Conservation (phyloP, 768 basidiomycete genomes). For the Tulasnella sp. region DNA sequence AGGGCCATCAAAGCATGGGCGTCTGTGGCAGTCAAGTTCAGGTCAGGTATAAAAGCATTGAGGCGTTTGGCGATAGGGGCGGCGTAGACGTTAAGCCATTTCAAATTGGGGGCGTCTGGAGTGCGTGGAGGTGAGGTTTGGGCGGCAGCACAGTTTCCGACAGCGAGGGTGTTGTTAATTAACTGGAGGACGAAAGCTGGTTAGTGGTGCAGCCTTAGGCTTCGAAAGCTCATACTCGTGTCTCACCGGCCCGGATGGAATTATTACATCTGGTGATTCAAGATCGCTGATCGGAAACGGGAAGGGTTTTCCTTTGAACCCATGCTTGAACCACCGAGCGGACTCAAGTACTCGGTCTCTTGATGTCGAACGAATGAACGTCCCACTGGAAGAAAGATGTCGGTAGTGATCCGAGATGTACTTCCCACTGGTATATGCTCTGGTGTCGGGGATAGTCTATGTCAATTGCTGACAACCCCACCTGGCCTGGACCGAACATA, state of each 20-base stretch:
- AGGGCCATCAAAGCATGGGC: conserved; percentile 25
- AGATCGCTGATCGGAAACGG: not conserved
- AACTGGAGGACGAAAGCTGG: not conserved
- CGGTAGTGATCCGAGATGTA: conserved; percentile 12
- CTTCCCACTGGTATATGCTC: conserved; percentile 19
- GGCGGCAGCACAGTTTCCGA: conserved; percentile 1
- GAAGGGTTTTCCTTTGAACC: conserved; percentile 13
- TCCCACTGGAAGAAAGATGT: not conserved
- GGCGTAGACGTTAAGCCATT: conserved; percentile 24
- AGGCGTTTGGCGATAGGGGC: conserved; percentile 24
- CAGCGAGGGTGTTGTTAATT: conserved; percentile 27
- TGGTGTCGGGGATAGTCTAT: not conserved
- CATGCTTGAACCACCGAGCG: conserved; percentile 31
- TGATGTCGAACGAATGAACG: conserved; percentile 25
- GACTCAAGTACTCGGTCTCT: conserved; percentile 28
- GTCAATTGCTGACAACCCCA: not conserved
- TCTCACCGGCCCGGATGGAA: conserved; percentile 25
- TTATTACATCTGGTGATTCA: not conserved
- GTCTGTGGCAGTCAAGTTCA: conserved; percentile 18
- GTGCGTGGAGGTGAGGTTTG: not conserved
- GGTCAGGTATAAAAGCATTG: conserved; percentile 12
- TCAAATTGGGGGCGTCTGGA: not conserved
- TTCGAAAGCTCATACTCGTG: not conserved
- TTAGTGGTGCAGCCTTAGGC: not conserved
- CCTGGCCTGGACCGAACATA: not conserved